phyloP scores from a whole-genome alignment of 257 asterid species.

The Petunia secreta region DNA sequence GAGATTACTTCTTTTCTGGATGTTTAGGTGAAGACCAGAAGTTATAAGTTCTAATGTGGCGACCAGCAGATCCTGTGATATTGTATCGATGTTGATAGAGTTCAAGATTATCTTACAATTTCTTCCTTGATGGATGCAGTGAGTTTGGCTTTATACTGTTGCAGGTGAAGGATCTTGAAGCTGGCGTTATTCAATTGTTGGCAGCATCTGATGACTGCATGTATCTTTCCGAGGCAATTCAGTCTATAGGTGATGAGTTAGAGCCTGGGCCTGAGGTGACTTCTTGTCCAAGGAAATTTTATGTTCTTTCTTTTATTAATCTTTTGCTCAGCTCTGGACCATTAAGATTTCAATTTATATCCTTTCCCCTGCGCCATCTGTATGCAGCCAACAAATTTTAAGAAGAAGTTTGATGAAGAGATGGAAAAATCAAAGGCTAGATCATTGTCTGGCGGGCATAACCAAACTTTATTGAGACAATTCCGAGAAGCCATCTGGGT shows the following conservation, averaged over 20 bases:
- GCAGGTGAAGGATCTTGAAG: conserved; percentile 89
- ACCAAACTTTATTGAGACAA: conserved; percentile 61
- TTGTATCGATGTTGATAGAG: neutral
- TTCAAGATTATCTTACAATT: neutral
- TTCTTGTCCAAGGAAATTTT: conserved; percentile 21
- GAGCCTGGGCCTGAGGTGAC: conserved; percentile 65
- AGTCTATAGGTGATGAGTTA: conserved; percentile 60
- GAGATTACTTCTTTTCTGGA: neutral
- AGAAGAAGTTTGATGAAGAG: conserved; percentile 69
- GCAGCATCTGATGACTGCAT: conserved; percentile 70
- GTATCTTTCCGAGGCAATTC: conserved; percentile 67
- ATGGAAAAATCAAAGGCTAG: conserved; percentile 49
- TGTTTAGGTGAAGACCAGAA: neutral
- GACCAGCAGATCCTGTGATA: neutral
- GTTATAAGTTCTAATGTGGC: neutral
- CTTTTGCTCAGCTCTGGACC: conserved; percentile 2
- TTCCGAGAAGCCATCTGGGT: conserved; percentile 96
- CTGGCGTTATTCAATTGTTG: conserved; percentile 55
- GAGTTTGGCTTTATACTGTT: conserved; percentile 25
- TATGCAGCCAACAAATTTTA: conserved; percentile 72
- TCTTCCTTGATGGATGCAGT: conserved; percentile 3
- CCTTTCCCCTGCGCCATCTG: conserved; percentile 25
- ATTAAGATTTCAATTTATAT: neutral
- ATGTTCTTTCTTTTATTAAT: conserved; percentile 15
- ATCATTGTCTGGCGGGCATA: conserved; percentile 52